These are phyloP conservation scores for Apiospora pterosperma DNA, from an alignment of 2,329 filamentous ascomycete genomes.

Conservation along the genomic window DNA sequence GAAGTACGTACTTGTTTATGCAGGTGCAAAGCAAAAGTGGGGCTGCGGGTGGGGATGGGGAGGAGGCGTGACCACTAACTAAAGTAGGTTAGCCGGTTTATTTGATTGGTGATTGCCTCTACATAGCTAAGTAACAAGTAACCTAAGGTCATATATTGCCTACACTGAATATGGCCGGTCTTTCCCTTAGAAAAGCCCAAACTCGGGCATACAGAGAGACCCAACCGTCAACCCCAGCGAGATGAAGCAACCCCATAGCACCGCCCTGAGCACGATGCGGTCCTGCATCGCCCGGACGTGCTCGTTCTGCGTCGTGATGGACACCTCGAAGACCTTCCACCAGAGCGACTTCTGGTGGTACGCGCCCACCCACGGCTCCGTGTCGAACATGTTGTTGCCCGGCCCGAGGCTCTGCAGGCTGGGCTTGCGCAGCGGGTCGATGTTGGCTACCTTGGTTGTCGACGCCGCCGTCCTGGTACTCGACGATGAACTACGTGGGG, in stretches of 20 bases:
- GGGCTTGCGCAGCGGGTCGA: slow-evolving; percentile 22
- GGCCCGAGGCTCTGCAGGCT: slow-evolving; percentile 31
- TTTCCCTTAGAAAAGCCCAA: not conserved
- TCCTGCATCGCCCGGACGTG: slow-evolving; percentile 31
- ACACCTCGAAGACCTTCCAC: slow-evolving; percentile 26
- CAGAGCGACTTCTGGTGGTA: slow-evolving; percentile 23
- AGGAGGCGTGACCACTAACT: too few species aligned
- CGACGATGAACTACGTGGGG: not conserved
- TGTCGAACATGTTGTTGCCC: slow-evolving; percentile 24
- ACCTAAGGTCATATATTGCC: too few species aligned
- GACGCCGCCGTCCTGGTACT: slow-evolving; percentile 9
- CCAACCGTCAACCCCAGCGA: slow-evolving; percentile 25
- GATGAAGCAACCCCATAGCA: slow-evolving; percentile 30
- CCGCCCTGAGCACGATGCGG: slow-evolving; percentile 27
- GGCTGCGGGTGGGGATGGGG: too few species aligned
- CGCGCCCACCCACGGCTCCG: slow-evolving; percentile 27
- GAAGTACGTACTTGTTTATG: too few species aligned
- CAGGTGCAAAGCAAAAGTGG: not conserved
- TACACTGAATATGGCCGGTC: too few species aligned
- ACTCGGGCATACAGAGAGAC: slow-evolving; percentile 16
- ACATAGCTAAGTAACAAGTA: not conserved
- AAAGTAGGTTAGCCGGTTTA: not conserved
- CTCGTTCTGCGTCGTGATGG: slow-evolving; percentile 27
- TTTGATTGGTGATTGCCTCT: not conserved
- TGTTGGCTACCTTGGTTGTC: slow-evolving; percentile 10